phyloP scores from a whole-genome alignment of 164 flowering plant genomes.

The Aristolochia contorta region DNA sequence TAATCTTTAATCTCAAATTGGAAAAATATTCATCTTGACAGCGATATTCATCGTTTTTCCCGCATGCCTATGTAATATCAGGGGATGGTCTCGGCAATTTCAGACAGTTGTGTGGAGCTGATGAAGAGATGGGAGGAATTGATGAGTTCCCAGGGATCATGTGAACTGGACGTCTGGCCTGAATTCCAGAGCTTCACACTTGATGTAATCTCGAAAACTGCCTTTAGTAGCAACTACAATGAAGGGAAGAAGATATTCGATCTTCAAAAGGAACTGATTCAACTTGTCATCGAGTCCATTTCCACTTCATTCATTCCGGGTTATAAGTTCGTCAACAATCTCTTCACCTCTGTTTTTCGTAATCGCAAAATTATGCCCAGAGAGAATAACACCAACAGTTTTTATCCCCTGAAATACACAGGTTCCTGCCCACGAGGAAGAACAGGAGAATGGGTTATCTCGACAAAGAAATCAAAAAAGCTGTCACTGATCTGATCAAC shows the following conservation, averaged over 20 bases:
- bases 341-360: neutral
- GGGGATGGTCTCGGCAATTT: constrained; percentile 20
- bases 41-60: too few relatives aligned
- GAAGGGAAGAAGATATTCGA: constrained; percentile 17
- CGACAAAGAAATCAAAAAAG: constrained; percentile 8
- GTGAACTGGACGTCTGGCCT: constrained; percentile 17
- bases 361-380: neutral
- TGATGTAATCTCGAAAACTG: constrained; percentile 13
- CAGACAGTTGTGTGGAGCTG: constrained; percentile 11
- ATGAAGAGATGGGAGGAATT: constrained; percentile 16
- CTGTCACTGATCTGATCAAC: constrained; percentile 11
- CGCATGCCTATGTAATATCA: neutral
- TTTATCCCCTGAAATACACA: neutral
- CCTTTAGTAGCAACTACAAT: constrained; percentile 18
- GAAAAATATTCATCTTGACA: too few relatives aligned
- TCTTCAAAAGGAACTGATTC: constrained; percentile 19
- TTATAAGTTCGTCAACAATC: constrained; percentile 15
- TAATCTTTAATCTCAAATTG: too few relatives aligned
- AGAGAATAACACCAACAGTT: too few relatives aligned
- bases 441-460: constrained; percentile 19
- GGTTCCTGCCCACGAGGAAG: constrained; percentile 24
- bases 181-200: constrained; percentile 11
- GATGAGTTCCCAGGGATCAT: constrained; percentile 6
- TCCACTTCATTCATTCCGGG: constrained; percentile 24
- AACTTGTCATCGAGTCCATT: constrained; percentile 5